Evolutionary conservation across 768 basidiomycete species (phyloP), one percentile per base, ranked within the genome.

Genomic region (Kwoniella europaea): DNA sequence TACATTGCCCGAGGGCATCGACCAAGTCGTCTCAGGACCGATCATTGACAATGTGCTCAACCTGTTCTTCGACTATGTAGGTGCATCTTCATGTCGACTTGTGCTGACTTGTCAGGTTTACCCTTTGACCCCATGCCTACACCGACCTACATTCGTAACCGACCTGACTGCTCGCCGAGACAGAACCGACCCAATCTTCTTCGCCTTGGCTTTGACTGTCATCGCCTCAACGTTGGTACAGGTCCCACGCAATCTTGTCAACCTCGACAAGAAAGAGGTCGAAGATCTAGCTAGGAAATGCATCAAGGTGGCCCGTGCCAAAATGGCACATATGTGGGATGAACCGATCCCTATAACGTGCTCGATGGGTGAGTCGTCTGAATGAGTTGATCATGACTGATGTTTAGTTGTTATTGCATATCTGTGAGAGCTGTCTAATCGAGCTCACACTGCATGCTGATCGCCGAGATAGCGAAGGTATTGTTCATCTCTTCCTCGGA

Each of bases 91-190:
- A 10, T 24, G 22, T 50, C 10, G 53, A 27, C 18, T 46, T 27
- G 15, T 18, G 41, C 59, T 60, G 57, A 53, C 24, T 42, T 20
- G 0, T 10, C 62, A 79, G 78, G 93, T 96, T 59, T 94, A 94
- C 82, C 93, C 94, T 9, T 87, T 96, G 54, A 96, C 92, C 9
- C 94, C 94, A 4, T 94, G 92, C 82, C 86, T 97, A 50, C 94
- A 97, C 85, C 92, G 91, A 77, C 92, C 92, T 42, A 93, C 92
- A 1, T 95, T 94, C 82, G 90, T 94, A 89, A 90, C 92, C n/a
- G 91, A 94, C 84, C 86, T 97, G 41, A 89, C 90, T 69, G 86
- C 89, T 0, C 88, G 89, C 56, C 84, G 91, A 67, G 94, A 95
- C 84, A 91, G 93, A 80, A 63, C 69, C 4, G 79, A 81, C 61